These are phyloP conservation scores for Pythium sp. DNA, from an alignment of 352 stramenopile genomes.

Conservation along the genomic window DNA sequence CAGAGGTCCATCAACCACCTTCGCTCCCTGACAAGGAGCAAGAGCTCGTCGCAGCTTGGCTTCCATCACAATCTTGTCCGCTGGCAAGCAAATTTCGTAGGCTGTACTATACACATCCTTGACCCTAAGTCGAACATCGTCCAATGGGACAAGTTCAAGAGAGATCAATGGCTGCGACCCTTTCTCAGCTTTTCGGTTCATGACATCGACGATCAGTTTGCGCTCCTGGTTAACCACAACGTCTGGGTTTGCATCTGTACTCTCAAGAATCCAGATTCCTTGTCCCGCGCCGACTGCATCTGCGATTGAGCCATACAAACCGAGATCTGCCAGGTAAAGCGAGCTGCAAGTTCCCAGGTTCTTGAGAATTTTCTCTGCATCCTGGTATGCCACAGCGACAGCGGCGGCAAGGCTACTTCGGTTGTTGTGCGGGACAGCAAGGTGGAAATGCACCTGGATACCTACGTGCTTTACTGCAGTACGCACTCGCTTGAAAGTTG, in stretches of 20 bases:
- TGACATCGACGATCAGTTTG: constrained; percentile 28
- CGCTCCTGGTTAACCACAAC: neutral
- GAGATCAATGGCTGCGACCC: constrained; percentile 28
- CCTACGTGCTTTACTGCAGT: constrained; percentile 21
- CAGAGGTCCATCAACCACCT: constrained; percentile 21
- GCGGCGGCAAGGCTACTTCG: constrained; percentile 32
- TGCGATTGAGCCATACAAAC: neutral
- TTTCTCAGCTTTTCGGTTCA: constrained; percentile 23
- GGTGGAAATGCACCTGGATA: constrained; percentile 36
- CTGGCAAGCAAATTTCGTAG: constrained; percentile 47
- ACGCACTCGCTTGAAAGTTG: neutral
- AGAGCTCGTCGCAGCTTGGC: constrained; percentile 41
- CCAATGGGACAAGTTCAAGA: constrained; percentile 40
- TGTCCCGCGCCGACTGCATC: constrained; percentile 15
- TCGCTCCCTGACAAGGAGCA: constrained; percentile 30
- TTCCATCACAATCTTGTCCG: constrained; percentile 40
- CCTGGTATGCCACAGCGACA: constrained; percentile 26
- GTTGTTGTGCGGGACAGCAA: constrained; percentile 44
- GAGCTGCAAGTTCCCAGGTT: constrained; percentile 22
- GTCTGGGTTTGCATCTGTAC: neutral
- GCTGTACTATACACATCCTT: constrained; percentile 25
- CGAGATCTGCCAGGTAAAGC: constrained; percentile 13
- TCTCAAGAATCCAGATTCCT: constrained; percentile 23
- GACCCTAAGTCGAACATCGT: constrained; percentile 45
- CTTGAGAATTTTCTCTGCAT: constrained; percentile 30